Base-by-base conservation (phyloP, 257 asterid species). In the Gentiana straminea region DNA sequence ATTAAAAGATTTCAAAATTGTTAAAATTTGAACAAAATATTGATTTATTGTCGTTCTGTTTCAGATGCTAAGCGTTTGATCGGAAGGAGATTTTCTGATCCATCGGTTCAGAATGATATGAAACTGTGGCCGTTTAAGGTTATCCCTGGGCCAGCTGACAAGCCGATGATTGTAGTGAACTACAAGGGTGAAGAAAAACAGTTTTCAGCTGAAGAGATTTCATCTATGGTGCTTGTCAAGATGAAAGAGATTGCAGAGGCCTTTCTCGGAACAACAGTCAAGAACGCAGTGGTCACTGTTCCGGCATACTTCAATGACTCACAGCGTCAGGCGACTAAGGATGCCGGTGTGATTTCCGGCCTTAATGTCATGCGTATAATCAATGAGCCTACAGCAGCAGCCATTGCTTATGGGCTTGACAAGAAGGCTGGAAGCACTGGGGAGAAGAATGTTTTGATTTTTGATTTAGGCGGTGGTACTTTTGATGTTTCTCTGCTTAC, bases 311-410 rank as follows among this genome's bases (percentile, higher is more conserved):
- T 75, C 53, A 75, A 75, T 1, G 80, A 75, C 33, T 68, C 80
- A 0, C 80, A 75, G 41, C 60, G 80, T 39, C 80, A 75, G 54
- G 80, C 80, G 10, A 75, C 80, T 0, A 75, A 75, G 57, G 80
- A 70, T 67, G 80, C 80, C 3, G 80, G 80, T 3, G 66, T 54
- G 1, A 75, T 75, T 49, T 53, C 77, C 3, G 80, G 80, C 32
- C 66, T 75, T 1, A 64, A 75, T 2, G 74, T 75, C 15, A 65
- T 68, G 70, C 65, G 80, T 11, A 70, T 75, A 32, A 75, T 75
- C 8, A 75, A 75, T 2, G 80, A 75, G 54, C 80, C 80, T 0
- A 75, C 80, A 3, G 77, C 80, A 13, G 80, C 77, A 43, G 80
- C 80, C 1, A 75, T 75, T 12, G 80, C 80, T 4, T 75, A 75